Evolutionary conservation across 2,329 filamentous ascomycete species (phyloP).

Genomic region (Colletotrichum spaethianum): DNA sequence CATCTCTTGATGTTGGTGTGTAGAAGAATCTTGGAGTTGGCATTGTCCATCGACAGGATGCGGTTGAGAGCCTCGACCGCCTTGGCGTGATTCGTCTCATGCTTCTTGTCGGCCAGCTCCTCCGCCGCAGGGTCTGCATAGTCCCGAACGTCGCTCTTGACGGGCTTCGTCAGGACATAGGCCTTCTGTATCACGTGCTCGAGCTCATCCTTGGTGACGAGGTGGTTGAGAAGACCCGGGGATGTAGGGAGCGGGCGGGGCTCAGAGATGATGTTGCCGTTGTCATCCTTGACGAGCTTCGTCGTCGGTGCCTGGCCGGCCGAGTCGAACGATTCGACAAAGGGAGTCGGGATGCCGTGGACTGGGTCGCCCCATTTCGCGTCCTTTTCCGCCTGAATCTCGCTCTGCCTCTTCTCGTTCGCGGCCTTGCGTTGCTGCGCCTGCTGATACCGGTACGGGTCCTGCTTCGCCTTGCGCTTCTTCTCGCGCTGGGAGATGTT

Average conservation of each 20-base stretch:
- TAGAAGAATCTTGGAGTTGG: slow-evolving; percentile 82
- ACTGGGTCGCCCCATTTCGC: slow-evolving; percentile 82
- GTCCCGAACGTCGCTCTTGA: slow-evolving; percentile 52
- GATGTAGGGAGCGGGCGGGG: slow-evolving; percentile 62
- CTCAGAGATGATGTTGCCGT: slow-evolving; percentile 57
- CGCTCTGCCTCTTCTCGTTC: slow-evolving; percentile 82
- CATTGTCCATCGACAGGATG: slow-evolving; percentile 84
- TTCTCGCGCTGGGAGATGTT: slow-evolving; percentile 74
- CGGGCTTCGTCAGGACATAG: slow-evolving; percentile 75
- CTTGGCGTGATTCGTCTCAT: slow-evolving; percentile 72
- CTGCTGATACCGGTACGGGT: slow-evolving; percentile 87
- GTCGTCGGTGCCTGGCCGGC: slow-evolving; percentile 64
- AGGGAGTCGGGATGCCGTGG: slow-evolving; percentile 83
- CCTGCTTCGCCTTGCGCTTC: slow-evolving; percentile 77
- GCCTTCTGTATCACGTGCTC: slow-evolving; percentile 77
- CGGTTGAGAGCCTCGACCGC: slow-evolving; percentile 83
- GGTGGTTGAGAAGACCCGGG: slow-evolving; percentile 79
- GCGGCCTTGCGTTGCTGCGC: slow-evolving; percentile 86
- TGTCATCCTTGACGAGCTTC: slow-evolving; percentile 54
- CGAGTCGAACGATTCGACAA: slow-evolving; percentile 84
- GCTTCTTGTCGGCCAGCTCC: slow-evolving; percentile 54
- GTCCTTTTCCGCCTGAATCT: slow-evolving; percentile 76
- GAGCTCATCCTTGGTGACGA: slow-evolving; percentile 78
- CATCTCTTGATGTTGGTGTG: slow-evolving; percentile 89
- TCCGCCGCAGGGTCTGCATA: slow-evolving; percentile 58